These are phyloP conservation scores for Starmerella riodocensis DNA, from an alignment of 805 yeast genomes.

Conservation along the genomic window DNA sequence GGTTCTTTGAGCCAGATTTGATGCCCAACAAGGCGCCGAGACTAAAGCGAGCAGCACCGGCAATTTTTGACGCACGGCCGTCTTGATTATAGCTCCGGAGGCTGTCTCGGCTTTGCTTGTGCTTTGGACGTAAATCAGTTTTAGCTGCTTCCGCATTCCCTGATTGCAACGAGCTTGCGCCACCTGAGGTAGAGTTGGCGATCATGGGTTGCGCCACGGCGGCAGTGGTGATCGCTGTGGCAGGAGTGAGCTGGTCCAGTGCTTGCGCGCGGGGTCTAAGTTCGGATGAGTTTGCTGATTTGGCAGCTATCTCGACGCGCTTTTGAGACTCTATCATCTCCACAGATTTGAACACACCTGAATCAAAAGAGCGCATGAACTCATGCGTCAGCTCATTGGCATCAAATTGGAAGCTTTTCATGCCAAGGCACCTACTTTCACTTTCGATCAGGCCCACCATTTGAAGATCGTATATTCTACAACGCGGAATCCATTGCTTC, in stretches of 20 bases:
- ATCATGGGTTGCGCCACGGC: background rate
- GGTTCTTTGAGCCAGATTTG: too few relatives aligned
- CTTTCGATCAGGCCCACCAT: conserved; percentile 98
- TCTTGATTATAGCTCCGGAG: too few relatives aligned
- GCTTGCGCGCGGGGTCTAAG: conserved; percentile 3
- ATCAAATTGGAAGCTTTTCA: conserved; percentile 40
- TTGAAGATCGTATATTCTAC: conserved; percentile 87
- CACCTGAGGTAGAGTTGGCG: too few relatives aligned
- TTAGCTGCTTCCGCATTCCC: too few relatives aligned
- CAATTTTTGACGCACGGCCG: too few relatives aligned
- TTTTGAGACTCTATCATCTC: conserved; percentile 17
- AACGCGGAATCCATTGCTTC: conserved; percentile 73
- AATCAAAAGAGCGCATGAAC: conserved; percentile 52
- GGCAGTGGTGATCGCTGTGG: conserved; percentile 8
- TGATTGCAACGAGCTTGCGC: too few relatives aligned
- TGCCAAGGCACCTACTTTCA: conserved; percentile 56
- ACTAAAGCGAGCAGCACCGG: too few relatives aligned
- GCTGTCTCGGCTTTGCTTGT: too few relatives aligned
- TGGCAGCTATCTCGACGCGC: conserved; percentile 20
- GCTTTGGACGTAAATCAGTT: too few relatives aligned
- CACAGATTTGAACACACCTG: conserved; percentile 34
- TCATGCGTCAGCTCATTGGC: conserved; percentile 18
- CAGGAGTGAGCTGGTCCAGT: background rate
- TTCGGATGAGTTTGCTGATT: conserved; percentile 20
- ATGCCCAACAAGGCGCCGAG: too few relatives aligned